A percentile compares a stretch with the other conserved stretches of the same genome.
These are phyloP conservation scores for Eragrostis nindensis DNA, from an alignment of 176 grass and related monocot genomes.

Conservation along the genomic window DNA sequence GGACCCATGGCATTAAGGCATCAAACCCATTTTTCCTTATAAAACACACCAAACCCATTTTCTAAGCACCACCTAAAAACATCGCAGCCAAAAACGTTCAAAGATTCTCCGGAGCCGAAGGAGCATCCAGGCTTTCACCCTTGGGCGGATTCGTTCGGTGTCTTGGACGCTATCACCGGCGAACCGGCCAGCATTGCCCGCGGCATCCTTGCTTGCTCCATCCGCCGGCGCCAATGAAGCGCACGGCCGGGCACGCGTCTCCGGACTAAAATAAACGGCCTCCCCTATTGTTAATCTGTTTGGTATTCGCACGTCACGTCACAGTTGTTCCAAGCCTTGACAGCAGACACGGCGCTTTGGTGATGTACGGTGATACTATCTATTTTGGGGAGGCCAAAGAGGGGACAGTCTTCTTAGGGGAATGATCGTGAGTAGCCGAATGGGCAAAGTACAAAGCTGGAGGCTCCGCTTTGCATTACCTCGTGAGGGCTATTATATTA, in stretches of 20 bases:
- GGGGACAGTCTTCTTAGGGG: background rate
- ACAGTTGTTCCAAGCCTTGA: background rate
- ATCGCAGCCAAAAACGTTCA: too few species aligned
- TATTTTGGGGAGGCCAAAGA: background rate
- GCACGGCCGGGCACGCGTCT: background rate
- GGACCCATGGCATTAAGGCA: too few species aligned
- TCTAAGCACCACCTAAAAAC: too few species aligned
- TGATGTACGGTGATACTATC: background rate
- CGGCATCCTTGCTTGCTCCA: constrained; percentile 26
- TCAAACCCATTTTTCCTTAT: too few species aligned
- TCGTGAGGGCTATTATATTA: too few species aligned
- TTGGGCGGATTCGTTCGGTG: constrained; percentile 36
- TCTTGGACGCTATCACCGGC: constrained; percentile 35
- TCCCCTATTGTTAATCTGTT: background rate
- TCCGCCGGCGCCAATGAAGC: constrained; percentile 1
- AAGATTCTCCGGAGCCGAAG: too few species aligned
- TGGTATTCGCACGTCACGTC: background rate
- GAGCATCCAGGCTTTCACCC: constrained; percentile 40
- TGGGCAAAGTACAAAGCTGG: background rate
- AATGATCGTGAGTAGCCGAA: background rate
- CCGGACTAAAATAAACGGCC: background rate
- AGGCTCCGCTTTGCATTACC: too few species aligned
- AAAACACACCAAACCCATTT: too few species aligned
- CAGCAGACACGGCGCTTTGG: constrained; percentile 8
- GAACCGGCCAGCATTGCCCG: background rate